Conservation (phyloP, 306 rosid genomes). For the Lagenaria siceraria region DNA sequence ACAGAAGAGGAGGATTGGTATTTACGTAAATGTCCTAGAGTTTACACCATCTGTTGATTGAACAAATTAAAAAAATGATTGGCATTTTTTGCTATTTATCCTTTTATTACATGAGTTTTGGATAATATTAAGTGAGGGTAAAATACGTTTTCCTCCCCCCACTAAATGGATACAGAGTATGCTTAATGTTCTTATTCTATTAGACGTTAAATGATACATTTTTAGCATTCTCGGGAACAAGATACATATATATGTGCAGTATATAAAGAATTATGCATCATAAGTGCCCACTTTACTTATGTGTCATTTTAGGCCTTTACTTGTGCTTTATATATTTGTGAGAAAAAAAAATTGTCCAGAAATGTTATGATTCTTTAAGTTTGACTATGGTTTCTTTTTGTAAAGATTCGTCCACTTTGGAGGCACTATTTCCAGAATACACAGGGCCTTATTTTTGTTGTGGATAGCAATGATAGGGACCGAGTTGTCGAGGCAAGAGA, state of each 20-base stretch:
- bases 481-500: conserved; percentile 95
- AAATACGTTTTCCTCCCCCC: neutral
- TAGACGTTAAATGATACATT: neutral
- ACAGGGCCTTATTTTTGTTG: conserved; percentile 94
- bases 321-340: neutral
- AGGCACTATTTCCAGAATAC: conserved; percentile 99
- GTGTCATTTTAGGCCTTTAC: neutral
- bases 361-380: neutral
- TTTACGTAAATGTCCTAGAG: neutral
- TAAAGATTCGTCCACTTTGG: conserved; percentile 93
- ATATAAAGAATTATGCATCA: neutral
- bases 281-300: neutral
- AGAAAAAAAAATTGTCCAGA: neutral
- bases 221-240: neutral
- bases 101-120: neutral
- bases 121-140: neutral
- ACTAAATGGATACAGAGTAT: neutral
- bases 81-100: neutral
- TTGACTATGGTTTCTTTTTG: neutral
- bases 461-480: conserved; percentile 95
- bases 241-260: neutral
- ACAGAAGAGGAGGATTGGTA: neutral
- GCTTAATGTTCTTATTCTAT: neutral
- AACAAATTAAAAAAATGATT: neutral
- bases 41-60: neutral